phyloP scores from a whole-genome alignment of 495 filamentous ascomycete genomes.

The Hypoxylon crocopeplum region DNA sequence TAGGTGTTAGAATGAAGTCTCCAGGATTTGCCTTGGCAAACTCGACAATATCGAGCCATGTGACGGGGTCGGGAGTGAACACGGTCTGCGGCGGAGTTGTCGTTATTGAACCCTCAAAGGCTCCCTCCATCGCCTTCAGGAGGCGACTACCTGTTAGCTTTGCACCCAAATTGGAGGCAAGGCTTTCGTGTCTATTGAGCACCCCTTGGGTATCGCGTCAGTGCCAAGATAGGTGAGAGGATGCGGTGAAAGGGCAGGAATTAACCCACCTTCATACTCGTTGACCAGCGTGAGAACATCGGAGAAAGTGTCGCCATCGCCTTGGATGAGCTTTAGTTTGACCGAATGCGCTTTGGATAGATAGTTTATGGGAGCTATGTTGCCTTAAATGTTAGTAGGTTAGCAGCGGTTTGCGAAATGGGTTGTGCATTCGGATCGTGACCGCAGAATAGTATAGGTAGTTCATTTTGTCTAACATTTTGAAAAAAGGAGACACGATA shows the following conservation, averaged over 20 bases:
- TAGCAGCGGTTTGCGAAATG: conserved; percentile 7
- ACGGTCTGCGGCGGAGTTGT: conserved; percentile 56
- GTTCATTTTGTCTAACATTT: not conserved
- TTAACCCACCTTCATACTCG: conserved; percentile 69
- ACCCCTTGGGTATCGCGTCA: conserved; percentile 59
- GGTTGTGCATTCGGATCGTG: not conserved
- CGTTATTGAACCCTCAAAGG: conserved; percentile 81
- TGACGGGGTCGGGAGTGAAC: conserved; percentile 66
- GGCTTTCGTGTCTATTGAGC: conserved; percentile 81
- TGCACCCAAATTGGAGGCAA: conserved; percentile 84
- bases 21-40: conserved; percentile 81
- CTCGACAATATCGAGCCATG: conserved; percentile 85
- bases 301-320: conserved; percentile 51
- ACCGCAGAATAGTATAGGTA: conserved; percentile 3
- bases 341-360: conserved; percentile 53
- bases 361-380: conserved; percentile 80
- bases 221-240: conserved; percentile 5
- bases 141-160: conserved; percentile 82
- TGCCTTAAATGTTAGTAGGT: conserved; percentile 41
- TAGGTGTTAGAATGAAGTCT: conserved; percentile 77
- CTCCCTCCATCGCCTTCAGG: conserved; percentile 82
- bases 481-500: conserved; percentile 21
- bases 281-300: conserved; percentile 68
- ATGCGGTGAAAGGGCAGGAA: not conserved
- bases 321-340: conserved; percentile 54